Evolutionary conservation across 2,329 filamentous ascomycete genomes (phyloP), one percentile per base, ranked within the genome.

Genomic region (Bretziella fagacearum): DNA sequence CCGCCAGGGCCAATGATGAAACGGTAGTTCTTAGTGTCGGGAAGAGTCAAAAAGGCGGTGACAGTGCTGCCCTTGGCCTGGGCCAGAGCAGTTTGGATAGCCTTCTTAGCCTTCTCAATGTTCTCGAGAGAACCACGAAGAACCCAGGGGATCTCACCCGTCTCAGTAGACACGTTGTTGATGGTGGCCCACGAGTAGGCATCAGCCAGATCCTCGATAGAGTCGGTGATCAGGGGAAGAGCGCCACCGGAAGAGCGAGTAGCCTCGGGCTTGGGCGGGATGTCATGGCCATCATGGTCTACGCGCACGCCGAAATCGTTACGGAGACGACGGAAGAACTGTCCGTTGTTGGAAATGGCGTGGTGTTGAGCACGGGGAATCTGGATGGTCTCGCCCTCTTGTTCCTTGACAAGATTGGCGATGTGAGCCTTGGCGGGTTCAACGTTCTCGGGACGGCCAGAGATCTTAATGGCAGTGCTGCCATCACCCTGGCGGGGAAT

Each of bases 141-240:
- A 13, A 93, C 77, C 91, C 91, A 98, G 4, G 91, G 84, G 55
- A 91, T 87, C 6, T 81, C 77, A 22, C 79, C 79, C 33, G 77
- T 71, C 52, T 78, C 75, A n/a, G 65, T 63, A 32, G 74, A 72
- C 22, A 63, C 59, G 43, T 65, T 65, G 58, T 85, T 77, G 51
- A 93, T 73, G 10, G 91, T 66, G 54, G 83, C 82, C 85, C 87
- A 98, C 2, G 82, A 84, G 66, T 93, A 79, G 18, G 70, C 74
- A 53, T 82, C 77, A 5, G 74, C 68, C 18, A 71, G 62, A 10
- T 71, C 65, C 11, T 77, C 74, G 1, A 74, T 72, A 45, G 91
- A 84, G 58, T 96, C 91, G 1, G 87, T 96, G 63, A 96, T 96
- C 55, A 98, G 65, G n/a, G 91, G 91, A 48, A 93, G 72, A 32